Evolutionary conservation across 768 basidiomycete genomes (phyloP).

Genomic region (Glaciozyma martinii): DNA sequence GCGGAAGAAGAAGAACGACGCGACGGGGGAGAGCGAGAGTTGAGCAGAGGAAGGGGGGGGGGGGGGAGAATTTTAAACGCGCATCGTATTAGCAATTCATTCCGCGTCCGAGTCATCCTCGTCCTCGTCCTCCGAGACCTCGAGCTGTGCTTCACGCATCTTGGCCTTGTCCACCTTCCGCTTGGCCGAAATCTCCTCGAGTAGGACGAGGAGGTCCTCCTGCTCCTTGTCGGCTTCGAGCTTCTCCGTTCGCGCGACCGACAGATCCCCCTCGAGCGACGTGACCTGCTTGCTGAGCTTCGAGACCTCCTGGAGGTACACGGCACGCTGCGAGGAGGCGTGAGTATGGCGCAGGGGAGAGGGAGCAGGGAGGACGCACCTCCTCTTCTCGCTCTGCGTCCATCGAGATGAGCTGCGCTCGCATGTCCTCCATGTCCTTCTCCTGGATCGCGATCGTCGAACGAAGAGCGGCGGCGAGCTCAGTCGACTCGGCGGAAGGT

Average conservation of each 20-base stretch:
- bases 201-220: conserved; percentile 73
- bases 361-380: not conserved
- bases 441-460: conserved; percentile 73
- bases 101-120: conserved; percentile 50
- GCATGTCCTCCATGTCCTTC: conserved; percentile 42
- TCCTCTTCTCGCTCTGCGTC: conserved; percentile 33
- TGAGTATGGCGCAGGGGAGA: not conserved
- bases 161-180: conserved; percentile 70
- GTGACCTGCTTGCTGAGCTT: conserved; percentile 6
- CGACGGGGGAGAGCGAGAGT: not conserved
- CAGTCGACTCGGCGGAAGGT: conserved; percentile 56
- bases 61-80: not conserved
- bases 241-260: not conserved
- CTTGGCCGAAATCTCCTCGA: conserved; percentile 85
- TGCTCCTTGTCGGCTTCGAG: conserved; percentile 56
- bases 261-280: not conserved
- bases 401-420: conserved; percentile 32
- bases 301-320: conserved; percentile 17
- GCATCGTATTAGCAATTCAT: not conserved
- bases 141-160: conserved; percentile 64
- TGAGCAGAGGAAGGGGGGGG: not conserved
- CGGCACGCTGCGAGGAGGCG: conserved; percentile 10
- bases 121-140: conserved; percentile 80
- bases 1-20: conserved; percentile 1
- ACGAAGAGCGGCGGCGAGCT: conserved; percentile 72